Base-by-base conservation (phyloP, 345 rosid genomes). In the Iberis pinnata region DNA sequence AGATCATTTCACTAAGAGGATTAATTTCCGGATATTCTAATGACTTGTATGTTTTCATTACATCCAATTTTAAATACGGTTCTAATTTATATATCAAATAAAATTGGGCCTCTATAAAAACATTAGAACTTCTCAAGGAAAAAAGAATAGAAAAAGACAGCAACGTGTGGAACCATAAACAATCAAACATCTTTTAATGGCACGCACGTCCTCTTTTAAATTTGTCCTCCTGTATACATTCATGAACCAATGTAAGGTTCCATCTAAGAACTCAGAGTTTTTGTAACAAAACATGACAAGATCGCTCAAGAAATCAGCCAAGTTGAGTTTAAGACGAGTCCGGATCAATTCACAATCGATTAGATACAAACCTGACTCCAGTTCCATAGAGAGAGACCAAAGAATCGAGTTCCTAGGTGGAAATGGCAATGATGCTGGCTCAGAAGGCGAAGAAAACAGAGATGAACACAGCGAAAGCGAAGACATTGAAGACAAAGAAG, bases 281-380 rank as follows among this genome's bases (percentile, higher is more conserved):
- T 20, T 18, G 42, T 58, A 51, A 51, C 36, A 12, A 58, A 44
- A 43, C 49, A 68, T 68, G 73, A 64, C 69, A 11, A 62, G 64
- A 50, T 56, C 69, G 43, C 47, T 56, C 18, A 69, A 56, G 64
- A 68, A 62, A 67, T 73, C 79, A 37, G 77, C 82, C 12, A 75
- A 59, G 63, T 24, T 76, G 64, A 64, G 72, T 25, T 20, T 76
- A 22, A 55, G 81, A 65, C 65, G 63, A 41, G 69, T 69, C 29
- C 33, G 73, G 68, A 56, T 63, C 58, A 74, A 70, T 11, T 71
- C 82, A 2, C 80, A 84, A 2, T 72, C 82, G 0, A 71, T 74
- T 27, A 67, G 75, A 26, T 50, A 65, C 58, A 71, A 70, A 60
- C 60, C 72, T 11, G 56, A 47, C 47, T 74, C 76, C 0, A 58